phyloP scores from a whole-genome alignment of 495 filamentous ascomycete species.

The Aspergillus indologenus region DNA sequence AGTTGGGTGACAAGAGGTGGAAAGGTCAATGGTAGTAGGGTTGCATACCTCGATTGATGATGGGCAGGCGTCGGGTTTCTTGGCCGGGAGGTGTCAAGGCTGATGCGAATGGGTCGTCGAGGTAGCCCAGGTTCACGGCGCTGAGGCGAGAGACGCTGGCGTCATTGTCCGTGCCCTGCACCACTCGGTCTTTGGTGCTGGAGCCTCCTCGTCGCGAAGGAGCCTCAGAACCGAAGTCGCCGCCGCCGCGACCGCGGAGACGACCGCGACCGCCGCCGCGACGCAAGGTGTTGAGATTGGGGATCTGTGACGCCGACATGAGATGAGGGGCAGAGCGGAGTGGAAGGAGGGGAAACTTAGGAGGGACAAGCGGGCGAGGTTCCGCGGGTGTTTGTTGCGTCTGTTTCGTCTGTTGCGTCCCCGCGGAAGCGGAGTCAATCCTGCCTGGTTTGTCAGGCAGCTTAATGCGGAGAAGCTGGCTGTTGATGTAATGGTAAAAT shows the following conservation, averaged over 20 bases:
- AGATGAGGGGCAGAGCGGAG: constrained; percentile 12
- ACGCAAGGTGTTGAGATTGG: constrained; percentile 70
- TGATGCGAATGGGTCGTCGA: constrained; percentile 74
- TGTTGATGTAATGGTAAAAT: background rate
- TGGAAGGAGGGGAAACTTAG: constrained; percentile 21
- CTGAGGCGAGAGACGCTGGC: constrained; percentile 84
- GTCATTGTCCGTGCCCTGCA: constrained; percentile 90
- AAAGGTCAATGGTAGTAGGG: background rate
- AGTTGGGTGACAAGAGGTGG: too few species aligned
- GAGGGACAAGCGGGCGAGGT: constrained; percentile 12
- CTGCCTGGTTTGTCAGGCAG: too few species aligned
- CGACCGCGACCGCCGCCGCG: constrained; percentile 45
- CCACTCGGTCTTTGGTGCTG: constrained; percentile 50
- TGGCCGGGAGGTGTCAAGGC: constrained; percentile 54
- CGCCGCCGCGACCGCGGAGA: constrained; percentile 39
- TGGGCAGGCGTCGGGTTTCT: constrained; percentile 64
- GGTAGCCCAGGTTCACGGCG: constrained; percentile 82
- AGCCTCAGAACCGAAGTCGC: constrained; percentile 12
- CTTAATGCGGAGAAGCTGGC: too few species aligned
- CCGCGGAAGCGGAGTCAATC: too few species aligned
- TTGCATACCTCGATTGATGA: constrained; percentile 82
- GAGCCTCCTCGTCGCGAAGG: constrained; percentile 18
- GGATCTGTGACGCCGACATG: constrained; percentile 73
- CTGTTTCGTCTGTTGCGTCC: too few species aligned
- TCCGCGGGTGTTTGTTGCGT: constrained; percentile 2